Evolutionary conservation across 2,329 filamentous ascomycete species (phyloP), one percentile per base, ranked within the genome.

Genomic region (Venturiaceae sp.): DNA sequence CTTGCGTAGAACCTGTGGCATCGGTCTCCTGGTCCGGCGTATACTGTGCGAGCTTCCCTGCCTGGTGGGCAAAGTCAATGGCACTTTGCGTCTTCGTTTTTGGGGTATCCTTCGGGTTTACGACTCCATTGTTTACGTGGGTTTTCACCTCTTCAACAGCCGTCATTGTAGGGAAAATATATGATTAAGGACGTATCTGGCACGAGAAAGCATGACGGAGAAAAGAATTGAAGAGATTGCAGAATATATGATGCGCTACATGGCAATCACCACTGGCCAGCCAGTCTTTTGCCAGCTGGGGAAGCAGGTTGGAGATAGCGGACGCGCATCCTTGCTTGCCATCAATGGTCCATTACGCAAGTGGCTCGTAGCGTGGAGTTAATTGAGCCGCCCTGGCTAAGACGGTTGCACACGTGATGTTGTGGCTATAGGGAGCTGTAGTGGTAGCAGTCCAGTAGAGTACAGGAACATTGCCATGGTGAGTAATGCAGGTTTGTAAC

Each of bases 41-140:
- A 60, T 74, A 72, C 41, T 74, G 72, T 1, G 70, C 75, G 2
- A 80, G 70, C 23, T 69, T 69, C 63, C 77, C 68, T 7, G 85
- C 80, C 67, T 90, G 86, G 6, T 80, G 75, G 1, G 80, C 74
- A 64, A 84, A 88, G 46, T 83, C 77, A 55, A 80, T 73, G 26
- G 80, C 82, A 23, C 68, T 66, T 41, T 69, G 64, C 21, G 74
- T 19, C 71, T 71, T 36, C 11, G 28, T 19, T n/a, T 53, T 34
- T 2, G 23, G 32, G 32, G 23, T 26, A 53, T 53, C 21, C 5
- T 52, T 5, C 23, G 30, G 19, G 23, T 33, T 13, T 2, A 21
- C 14, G 11, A 28, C 26, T 19, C 23, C 50, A 21, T 53, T 33
- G 50, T 19, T 21, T 11, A n/a, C 16, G n/a, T 36, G 28, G 8